These are phyloP conservation scores for Globisporangium barbulae DNA, from an alignment of 352 stramenopile species.

Conservation along the genomic window DNA sequence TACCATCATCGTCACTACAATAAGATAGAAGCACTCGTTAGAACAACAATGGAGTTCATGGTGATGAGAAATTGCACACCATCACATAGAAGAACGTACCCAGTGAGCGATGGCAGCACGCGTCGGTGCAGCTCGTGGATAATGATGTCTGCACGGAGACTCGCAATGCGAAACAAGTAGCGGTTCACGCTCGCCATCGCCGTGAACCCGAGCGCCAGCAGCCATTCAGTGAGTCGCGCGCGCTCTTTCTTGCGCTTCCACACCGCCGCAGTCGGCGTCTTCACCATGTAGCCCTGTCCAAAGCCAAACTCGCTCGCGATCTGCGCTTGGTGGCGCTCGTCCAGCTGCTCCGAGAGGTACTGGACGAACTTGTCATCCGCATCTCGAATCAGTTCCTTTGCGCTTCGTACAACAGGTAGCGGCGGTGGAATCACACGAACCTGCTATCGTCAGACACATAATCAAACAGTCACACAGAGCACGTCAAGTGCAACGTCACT, in stretches of 20 bases:
- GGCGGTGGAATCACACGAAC: neutral
- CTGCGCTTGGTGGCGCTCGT: constrained; percentile 39
- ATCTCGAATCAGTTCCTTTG: constrained; percentile 40
- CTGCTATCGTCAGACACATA: neutral
- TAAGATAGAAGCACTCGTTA: neutral
- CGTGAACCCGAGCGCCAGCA: constrained; percentile 50
- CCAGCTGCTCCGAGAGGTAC: constrained; percentile 56
- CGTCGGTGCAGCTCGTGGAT: constrained; percentile 40
- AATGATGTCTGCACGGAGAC: constrained; percentile 60
- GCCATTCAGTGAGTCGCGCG: constrained; percentile 36
- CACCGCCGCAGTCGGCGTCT: constrained; percentile 28
- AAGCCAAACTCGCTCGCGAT: constrained; percentile 45
- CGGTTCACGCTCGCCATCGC: constrained; percentile 28
- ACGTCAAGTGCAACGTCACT: neutral
- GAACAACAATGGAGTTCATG: neutral
- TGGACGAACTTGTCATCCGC: constrained; percentile 46
- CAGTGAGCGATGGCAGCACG: constrained; percentile 13
- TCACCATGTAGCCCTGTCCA: constrained; percentile 57
- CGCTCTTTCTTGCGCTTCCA: constrained; percentile 34
- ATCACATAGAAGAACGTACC: constrained; percentile 4
- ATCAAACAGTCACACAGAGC: neutral
- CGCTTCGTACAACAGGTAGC: constrained; percentile 20
- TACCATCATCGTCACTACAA: neutral
- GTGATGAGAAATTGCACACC: neutral
- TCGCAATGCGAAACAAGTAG: constrained; percentile 48